Evolutionary conservation across 257 asterid genomes (phyloP).

Genomic region (Plectranthus barbatus): DNA sequence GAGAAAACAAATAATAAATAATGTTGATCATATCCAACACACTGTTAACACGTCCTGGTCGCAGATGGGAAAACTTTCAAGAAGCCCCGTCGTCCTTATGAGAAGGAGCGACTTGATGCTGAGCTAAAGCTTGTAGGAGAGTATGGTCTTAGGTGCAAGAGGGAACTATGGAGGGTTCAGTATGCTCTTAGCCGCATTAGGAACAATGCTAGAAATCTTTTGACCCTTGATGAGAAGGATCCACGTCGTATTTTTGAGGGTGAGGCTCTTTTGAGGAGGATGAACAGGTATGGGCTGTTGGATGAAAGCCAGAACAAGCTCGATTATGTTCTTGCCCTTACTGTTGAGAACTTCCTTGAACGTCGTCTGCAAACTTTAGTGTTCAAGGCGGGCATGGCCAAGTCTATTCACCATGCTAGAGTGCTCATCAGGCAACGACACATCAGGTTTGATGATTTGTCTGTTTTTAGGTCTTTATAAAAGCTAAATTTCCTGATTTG

Average conservation of each 20-base stretch:
- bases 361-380: no score
- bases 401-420: conserved; percentile 85
- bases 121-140: conserved; percentile 84
- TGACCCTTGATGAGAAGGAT: conserved; percentile 78
- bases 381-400: conserved; percentile 56
- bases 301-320: no score
- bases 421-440: conserved; percentile 85
- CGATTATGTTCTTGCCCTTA: no score
- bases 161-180: conserved; percentile 93
- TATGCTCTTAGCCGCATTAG: conserved; percentile 74
- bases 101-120: conserved; percentile 78
- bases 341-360: no score
- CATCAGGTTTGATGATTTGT: conserved; percentile 41
- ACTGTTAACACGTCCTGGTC: background rate
- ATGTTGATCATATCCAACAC: background rate
- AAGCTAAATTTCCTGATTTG: background rate
- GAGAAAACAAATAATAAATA: no score
- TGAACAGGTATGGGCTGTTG: no score
- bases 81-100: conserved; percentile 23
- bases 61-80: conserved; percentile 84
- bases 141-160: conserved; percentile 75
- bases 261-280: no score
- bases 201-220: conserved; percentile 62
- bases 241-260: conserved; percentile 18
- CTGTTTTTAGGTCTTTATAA: background rate